A percentile compares a stretch with the other conserved stretches of the same genome.
These are phyloP conservation scores for Grifola frondosa DNA, from an alignment of 1,284 basidiomycete genomes.

Conservation along the genomic window DNA sequence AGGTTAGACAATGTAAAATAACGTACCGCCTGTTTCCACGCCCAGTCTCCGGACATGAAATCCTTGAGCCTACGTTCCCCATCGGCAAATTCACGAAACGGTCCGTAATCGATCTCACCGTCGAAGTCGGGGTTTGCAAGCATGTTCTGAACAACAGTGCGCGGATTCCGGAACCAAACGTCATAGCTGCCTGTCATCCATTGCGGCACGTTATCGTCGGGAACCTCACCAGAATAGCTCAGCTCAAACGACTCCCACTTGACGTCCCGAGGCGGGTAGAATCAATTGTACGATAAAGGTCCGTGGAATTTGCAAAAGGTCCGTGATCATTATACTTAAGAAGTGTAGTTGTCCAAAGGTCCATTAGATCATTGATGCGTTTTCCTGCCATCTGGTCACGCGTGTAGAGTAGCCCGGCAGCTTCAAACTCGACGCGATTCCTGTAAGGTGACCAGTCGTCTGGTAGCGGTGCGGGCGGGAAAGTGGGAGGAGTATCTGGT, in stretches of 20 bases:
- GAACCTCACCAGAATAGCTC: slow-evolving; percentile 2
- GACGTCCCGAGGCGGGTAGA: slow-evolving; percentile 6
- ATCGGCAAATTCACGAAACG: slow-evolving; percentile 10
- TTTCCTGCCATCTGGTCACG: slow-evolving; percentile 3
- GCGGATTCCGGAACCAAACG: slow-evolving; percentile 34
- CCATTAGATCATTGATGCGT: slow-evolving; percentile 20
- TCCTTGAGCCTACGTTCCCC: slow-evolving; percentile 9
- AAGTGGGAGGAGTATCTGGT: slow-evolving; percentile 15
- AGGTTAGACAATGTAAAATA: background rate
- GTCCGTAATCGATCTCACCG: slow-evolving; percentile 10
- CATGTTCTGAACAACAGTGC: slow-evolving; percentile 6
- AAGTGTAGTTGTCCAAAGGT: slow-evolving; percentile 15
- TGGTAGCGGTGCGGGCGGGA: slow-evolving; percentile 2
- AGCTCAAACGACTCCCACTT: slow-evolving; percentile 10
- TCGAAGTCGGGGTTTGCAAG: slow-evolving; percentile 18
- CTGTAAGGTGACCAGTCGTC: slow-evolving; percentile 10
- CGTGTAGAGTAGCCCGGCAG: slow-evolving; percentile 13
- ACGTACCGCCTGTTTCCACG: slow-evolving; percentile 20
- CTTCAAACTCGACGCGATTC: slow-evolving; percentile 10
- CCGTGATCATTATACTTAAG: background rate
- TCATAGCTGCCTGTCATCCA: slow-evolving; percentile 39
- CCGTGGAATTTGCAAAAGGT: background rate
- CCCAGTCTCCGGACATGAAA: slow-evolving; percentile 24
- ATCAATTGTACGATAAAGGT: slow-evolving; percentile 12
- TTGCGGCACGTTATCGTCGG: slow-evolving; percentile 10